These are phyloP conservation scores for Leucaena leucocephala DNA, from an alignment of 306 rosid genomes.

Conservation along the genomic window DNA sequence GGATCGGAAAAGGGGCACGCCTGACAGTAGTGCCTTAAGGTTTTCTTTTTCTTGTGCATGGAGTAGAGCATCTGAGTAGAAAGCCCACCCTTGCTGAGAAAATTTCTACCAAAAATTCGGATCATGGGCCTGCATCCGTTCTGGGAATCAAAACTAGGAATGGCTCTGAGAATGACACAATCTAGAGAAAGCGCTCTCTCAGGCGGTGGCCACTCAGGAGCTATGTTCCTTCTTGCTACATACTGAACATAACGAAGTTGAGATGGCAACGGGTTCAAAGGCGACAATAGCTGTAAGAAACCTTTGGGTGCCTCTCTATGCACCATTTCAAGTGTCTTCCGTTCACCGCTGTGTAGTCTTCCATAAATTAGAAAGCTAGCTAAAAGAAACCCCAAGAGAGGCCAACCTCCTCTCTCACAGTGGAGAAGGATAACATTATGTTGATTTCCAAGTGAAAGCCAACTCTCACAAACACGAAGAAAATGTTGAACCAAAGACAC, in stretches of 20 bases:
- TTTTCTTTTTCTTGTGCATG: slow-evolving; percentile 85
- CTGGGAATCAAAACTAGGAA: slow-evolving; percentile 79
- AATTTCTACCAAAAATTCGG: slow-evolving; percentile 89
- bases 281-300: slow-evolving; percentile 77
- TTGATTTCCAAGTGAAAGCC: slow-evolving; percentile 72
- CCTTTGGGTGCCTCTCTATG: slow-evolving; percentile 96
- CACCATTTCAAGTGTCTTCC: slow-evolving; percentile 83
- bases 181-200: slow-evolving; percentile 92
- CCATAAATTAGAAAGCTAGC: slow-evolving; percentile 73
- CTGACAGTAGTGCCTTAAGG: slow-evolving; percentile 75
- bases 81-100: slow-evolving; percentile 80
- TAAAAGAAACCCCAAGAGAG: slow-evolving; percentile 81
- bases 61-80: slow-evolving; percentile 85
- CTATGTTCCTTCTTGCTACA: slow-evolving; percentile 87
- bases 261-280: slow-evolving; percentile 90
- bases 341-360: slow-evolving; percentile 76
- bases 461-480: slow-evolving; percentile 84
- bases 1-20: slow-evolving; percentile 34
- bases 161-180: slow-evolving; percentile 82
- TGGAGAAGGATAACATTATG: slow-evolving; percentile 79
- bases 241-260: slow-evolving; percentile 94
- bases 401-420: slow-evolving; percentile 99
- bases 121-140: slow-evolving; percentile 88
- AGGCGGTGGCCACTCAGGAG: slow-evolving; percentile 90
- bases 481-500: slow-evolving; percentile 86